Evolutionary conservation across 83 land plant species (phyloP).

Genomic region (Larix sibirica): DNA sequence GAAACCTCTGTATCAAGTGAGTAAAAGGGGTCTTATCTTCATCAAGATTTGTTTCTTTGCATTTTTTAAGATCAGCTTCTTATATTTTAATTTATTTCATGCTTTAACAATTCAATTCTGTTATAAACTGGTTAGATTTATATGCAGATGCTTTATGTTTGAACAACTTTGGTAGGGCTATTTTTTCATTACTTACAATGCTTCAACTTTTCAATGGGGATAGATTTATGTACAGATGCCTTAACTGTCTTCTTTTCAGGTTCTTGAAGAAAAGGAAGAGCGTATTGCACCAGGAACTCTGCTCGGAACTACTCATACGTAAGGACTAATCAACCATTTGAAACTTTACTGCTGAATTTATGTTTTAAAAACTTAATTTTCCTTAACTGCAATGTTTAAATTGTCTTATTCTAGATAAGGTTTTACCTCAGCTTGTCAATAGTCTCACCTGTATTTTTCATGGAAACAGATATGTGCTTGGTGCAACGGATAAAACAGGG

Average conservation of each 20-base stretch:
- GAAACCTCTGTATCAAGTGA: conserved; percentile 88
- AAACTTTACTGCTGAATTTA: neutral
- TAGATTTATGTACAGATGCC: no score
- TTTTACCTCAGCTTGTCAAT: no score
- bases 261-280: conserved; percentile 97
- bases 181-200: no score
- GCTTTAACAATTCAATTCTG: neutral
- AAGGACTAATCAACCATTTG: conserved; percentile 21
- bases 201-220: no score
- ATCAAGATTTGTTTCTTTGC: neutral
- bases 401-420: neutral
- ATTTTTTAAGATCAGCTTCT: no score
- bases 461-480: conserved; percentile 16
- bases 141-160: neutral
- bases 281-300: conserved; percentile 82
- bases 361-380: neutral
- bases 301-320: conserved; percentile 94
- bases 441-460: neutral
- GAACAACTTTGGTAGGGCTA: no score
- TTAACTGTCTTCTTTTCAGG: conserved; percentile 37
- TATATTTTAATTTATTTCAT: no score
- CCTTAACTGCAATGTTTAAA: neutral
- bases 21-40: conserved; percentile 4
- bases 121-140: neutral
- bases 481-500: conserved; percentile 10